phyloP scores from a whole-genome alignment of 1,139 yeast species.

The Candida frijolesensis region DNA sequence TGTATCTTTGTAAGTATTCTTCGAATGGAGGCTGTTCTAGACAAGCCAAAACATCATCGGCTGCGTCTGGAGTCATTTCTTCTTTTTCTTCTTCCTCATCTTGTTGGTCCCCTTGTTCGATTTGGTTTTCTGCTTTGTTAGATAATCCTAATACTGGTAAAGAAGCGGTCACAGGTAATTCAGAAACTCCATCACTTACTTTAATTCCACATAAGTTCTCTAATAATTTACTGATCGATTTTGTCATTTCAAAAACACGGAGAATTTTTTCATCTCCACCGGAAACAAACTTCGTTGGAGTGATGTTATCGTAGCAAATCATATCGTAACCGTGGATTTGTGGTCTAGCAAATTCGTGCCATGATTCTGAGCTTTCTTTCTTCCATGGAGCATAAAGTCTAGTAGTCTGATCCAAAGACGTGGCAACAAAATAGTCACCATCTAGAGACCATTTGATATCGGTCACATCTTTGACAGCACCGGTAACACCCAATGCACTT shows the following conservation, averaged over 20 bases:
- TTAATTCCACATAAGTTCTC: slow-evolving; percentile 53
- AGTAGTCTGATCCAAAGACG: slow-evolving; percentile 91
- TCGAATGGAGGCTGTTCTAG: slow-evolving; percentile 74
- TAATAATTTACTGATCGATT: slow-evolving; percentile 67
- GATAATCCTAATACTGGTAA: slow-evolving; percentile 94
- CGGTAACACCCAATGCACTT: slow-evolving; percentile 67
- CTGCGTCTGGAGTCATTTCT: slow-evolving; percentile 26
- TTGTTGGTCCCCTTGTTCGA: slow-evolving; percentile 43
- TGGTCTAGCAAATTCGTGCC: slow-evolving; percentile 96
- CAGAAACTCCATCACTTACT: slow-evolving; percentile 22
- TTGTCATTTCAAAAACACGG: slow-evolving; percentile 90
- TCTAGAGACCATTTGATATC: slow-evolving; percentile 77
- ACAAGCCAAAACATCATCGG: slow-evolving; percentile 47
- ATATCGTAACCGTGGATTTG: slow-evolving; percentile 98
- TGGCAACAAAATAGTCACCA: slow-evolving; percentile 71
- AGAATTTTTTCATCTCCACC: slow-evolving; percentile 96
- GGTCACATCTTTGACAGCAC: slow-evolving; percentile 73
- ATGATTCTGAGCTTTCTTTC: slow-evolving; percentile 39
- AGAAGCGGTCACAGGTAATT: slow-evolving; percentile 77
- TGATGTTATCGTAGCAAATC: slow-evolving; percentile 74
- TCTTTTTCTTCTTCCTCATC: slow-evolving; percentile 43
- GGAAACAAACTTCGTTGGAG: slow-evolving; percentile 70
- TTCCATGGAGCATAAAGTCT: slow-evolving; percentile 73
- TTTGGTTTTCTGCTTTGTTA: slow-evolving; percentile 73
- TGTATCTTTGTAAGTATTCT: slow-evolving; percentile 86